Evolutionary conservation across 2,329 filamentous ascomycete genomes (phyloP).

Genomic region (Moelleriella libera): DNA sequence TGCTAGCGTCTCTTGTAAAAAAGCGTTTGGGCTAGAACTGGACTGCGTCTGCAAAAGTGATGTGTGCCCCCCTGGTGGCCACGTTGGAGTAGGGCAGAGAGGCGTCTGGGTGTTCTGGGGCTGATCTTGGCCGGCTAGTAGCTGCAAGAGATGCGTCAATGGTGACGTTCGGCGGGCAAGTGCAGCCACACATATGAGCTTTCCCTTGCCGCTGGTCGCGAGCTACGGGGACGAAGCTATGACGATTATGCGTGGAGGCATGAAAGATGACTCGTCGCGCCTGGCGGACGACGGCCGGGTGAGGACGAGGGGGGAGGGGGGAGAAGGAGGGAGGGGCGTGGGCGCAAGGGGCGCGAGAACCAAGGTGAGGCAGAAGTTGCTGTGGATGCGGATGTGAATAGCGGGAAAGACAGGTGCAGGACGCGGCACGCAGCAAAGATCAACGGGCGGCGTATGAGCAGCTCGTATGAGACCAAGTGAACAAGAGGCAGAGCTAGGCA

Average conservation of each 20-base stretch:
- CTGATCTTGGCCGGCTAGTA: conserved; percentile 26
- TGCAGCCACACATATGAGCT: conserved; percentile 12
- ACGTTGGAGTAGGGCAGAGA: conserved; percentile 41
- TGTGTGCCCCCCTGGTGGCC: conserved; percentile 38
- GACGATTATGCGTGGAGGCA: conserved; percentile 6
- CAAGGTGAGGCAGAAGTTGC: conserved; percentile 4
- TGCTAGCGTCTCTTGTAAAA: conserved; percentile 47
- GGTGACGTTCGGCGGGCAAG: conserved; percentile 20
- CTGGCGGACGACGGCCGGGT: background rate
- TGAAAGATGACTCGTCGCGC: background rate
- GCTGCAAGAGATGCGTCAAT: conserved; percentile 41
- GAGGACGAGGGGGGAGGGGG: background rate
- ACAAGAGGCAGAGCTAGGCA: background rate
- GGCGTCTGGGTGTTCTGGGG: conserved; percentile 15
- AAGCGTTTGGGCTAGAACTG: conserved; percentile 38
- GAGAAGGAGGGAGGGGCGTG: background rate
- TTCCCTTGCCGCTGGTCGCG: conserved; percentile 15
- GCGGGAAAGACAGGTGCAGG: background rate
- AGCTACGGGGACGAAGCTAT: conserved; percentile 4
- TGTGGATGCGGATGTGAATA: conserved; percentile 2
- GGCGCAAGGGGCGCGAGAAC: background rate
- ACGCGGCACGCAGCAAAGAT: background rate
- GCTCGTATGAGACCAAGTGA: background rate
- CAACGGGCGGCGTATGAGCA: too few relatives aligned
- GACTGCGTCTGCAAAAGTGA: conserved; percentile 30